Base-by-base conservation (phyloP, 2,329 filamentous ascomycete species). In the Rachicladosporium sp. region DNA sequence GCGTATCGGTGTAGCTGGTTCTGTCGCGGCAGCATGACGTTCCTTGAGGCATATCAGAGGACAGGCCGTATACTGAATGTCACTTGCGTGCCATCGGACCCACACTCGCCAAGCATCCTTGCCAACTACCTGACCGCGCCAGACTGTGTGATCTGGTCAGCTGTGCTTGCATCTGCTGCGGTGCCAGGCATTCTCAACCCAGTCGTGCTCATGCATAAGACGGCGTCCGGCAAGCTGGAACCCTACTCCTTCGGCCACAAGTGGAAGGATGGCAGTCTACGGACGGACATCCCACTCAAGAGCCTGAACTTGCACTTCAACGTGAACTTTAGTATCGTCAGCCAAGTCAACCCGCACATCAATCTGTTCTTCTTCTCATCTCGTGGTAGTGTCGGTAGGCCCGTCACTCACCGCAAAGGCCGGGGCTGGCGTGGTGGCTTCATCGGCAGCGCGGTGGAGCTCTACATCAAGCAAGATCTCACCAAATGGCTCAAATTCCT, bases 361-460 rank as follows among this genome's bases (percentile, higher is more conserved):
- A 96, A 94, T 54, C 78, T 96, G 21, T 98, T 98, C 71, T 96
- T 98, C 73, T 98, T 96, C 69, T 91, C 83, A 23, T 93, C 88
- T 1, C 76, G 91, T 27, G 91, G 91, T 9, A 82, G 83, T 0
- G 89, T 96, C 7, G 91, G 91, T 4, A 80, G 85, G 38, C 91
- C 91, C 7, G 91, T 96, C 11, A 95, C 88, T 0, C 91, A 98
- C 61, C 82, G 91, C 40, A 81, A 82, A 50, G 91, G 91, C 4
- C 82, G 87, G 35, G 91, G 91, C 41, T 98, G 91, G 91, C 80
- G 91, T 38, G 91, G 91, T 31, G 91, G 91, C 1, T 98, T 93
- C 63, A 71, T 98, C 10, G 89, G 91, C 46, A 89, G 82, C 5
- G 89, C 91, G 0, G 77, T 82, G 4, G 91, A 98, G 62, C 87